Conservation (phyloP, 371 early-diverging fungal species). For the Mortierella sp. region DNA sequence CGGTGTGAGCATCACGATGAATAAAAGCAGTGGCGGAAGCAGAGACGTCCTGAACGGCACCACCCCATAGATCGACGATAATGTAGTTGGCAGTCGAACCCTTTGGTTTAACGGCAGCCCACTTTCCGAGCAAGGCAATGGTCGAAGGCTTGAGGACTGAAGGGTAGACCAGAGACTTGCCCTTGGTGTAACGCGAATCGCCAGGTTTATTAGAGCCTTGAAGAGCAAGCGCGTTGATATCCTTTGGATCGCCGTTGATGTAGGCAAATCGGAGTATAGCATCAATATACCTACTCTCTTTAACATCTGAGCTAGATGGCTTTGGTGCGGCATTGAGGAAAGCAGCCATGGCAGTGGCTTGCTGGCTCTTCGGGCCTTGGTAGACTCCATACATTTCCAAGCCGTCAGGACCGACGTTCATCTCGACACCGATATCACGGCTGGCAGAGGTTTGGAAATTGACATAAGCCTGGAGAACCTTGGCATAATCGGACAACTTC, state of each 20-base stretch:
- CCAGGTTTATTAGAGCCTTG: constrained; percentile 21
- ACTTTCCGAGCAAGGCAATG: constrained; percentile 40
- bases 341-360: constrained; percentile 19
- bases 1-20: constrained; percentile 49
- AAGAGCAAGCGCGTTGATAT: constrained; percentile 42
- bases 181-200: constrained; percentile 37
- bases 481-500: constrained; percentile 21
- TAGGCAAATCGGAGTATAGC: constrained; percentile 43
- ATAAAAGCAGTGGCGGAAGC: constrained; percentile 31
- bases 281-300: constrained; percentile 31
- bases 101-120: constrained; percentile 28
- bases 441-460: constrained; percentile 20
- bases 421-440: constrained; percentile 39
- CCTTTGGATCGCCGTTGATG: constrained; percentile 17
- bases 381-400: constrained; percentile 35
- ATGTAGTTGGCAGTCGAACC: constrained; percentile 42
- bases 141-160: constrained; percentile 26
- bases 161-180: constrained; percentile 50
- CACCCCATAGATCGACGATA: constrained; percentile 57
- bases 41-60: constrained; percentile 31
- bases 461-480: constrained; percentile 38
- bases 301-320: constrained; percentile 23
- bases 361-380: constrained; percentile 32
- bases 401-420: constrained; percentile 39
- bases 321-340: constrained; percentile 32